Base-by-base conservation (phyloP, 176 grass and related monocot species). In the Pontederia paniculata region DNA sequence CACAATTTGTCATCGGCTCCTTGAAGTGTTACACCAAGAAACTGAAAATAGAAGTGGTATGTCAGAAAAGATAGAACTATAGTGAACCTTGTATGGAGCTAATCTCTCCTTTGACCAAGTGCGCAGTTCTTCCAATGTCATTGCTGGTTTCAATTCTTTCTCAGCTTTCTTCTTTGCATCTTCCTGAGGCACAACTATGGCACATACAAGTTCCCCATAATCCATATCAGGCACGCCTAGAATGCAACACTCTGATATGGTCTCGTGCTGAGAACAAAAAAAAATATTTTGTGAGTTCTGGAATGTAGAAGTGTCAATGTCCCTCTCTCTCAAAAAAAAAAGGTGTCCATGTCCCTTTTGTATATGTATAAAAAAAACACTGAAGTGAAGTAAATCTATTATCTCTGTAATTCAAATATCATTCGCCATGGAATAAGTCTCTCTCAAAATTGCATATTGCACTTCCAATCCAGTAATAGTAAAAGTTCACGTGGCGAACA, bases 71-170 rank as follows among this genome's bases (percentile, higher is more conserved):
- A 47, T 50, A 52, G 47, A 73, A 53, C 28, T 37, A 6, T 2
- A 37, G 46, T 48, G 42, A 75, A 97, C 91, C 91, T 97, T 97
- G 59, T 97, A 89, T 76, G 91, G 91, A 76, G 91, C 91, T 67
- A 97, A 76, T 66, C 68, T 97, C 70, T 97, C 80, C 73, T 83
- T 89, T 5, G 86, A 79, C 91, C 91, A 97, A 69, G 52, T 78
- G 31, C 70, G 57, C 60, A 97, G 78, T 50, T 66, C 82, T 77
- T 87, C 74, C 71, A 97, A 81, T 47, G 72, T 81, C 50, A 96
- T 68, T 48, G 60, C 79, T 13, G 82, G 76, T 41, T 89, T 80
- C 20, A 42, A 66, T 53, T 64, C 74, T 66, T 80, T 70, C 43
- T 81, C 76, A 5, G 74, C 77, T 42, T 12, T 66, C 75, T 75